phyloP scores from a whole-genome alignment of 2,329 filamentous ascomycete genomes.

The Ophiostoma piceae region DNA sequence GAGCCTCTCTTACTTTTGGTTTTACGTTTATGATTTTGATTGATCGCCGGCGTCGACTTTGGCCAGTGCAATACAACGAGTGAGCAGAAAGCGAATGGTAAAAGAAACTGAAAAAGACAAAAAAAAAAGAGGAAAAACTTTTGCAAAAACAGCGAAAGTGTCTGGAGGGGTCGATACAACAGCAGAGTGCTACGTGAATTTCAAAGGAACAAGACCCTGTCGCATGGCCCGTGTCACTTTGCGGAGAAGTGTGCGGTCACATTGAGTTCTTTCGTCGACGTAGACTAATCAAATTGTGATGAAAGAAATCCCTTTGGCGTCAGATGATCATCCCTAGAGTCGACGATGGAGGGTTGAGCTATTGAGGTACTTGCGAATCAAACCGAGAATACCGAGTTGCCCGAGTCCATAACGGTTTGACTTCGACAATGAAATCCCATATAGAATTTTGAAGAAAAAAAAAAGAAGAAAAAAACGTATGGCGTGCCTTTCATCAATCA shows the following conservation, averaged over 20 bases:
- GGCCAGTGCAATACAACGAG: no score
- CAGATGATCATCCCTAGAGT: neutral
- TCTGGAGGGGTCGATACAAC: no score
- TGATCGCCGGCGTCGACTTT: no score
- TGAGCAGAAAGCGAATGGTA: no score
- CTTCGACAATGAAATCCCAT: neutral
- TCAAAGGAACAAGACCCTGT: neutral
- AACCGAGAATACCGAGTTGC: neutral
- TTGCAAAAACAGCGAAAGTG: no score
- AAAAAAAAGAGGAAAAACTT: neutral
- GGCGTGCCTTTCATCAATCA: no score
- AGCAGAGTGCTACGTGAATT: neutral
- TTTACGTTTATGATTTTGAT: no score
- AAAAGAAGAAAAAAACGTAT: no score
- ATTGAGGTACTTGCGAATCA: neutral
- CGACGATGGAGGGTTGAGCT: neutral
- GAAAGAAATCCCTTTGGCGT: neutral
- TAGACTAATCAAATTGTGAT: neutral
- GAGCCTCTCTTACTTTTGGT: no score
- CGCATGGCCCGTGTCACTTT: neutral
- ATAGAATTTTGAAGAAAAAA: no score
- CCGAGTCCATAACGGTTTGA: neutral
- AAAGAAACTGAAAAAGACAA: no score
- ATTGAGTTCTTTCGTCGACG: neutral
- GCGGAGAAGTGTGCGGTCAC: conserved; percentile 1